Evolutionary conservation across 176 grass and related monocot species (phyloP).

Genomic region (Aegilops umbellulata): DNA sequence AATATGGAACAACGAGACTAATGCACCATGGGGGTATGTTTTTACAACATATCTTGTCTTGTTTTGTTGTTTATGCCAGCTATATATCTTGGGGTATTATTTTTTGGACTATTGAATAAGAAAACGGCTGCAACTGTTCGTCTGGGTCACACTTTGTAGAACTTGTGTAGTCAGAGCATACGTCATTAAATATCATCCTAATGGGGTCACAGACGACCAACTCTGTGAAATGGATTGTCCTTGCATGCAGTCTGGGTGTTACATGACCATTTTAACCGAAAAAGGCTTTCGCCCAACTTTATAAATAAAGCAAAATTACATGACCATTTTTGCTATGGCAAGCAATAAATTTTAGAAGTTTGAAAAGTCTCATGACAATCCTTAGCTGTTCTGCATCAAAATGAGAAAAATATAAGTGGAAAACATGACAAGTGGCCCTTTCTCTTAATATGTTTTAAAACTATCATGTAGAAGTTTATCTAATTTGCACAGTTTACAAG

Average conservation of each 20-base stretch:
- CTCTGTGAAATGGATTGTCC: constrained; percentile 3
- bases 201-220: not conserved
- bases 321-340: not conserved
- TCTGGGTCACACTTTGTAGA: not conserved
- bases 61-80: not conserved
- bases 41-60: constrained; percentile 27
- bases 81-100: constrained; percentile 15
- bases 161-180: not conserved
- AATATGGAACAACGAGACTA: constrained; percentile 76
- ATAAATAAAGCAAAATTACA: too few relatives aligned
- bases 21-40: constrained; percentile 75
- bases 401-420: not conserved
- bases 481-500: not conserved
- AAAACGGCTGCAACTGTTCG: constrained; percentile 5
- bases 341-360: not conserved
- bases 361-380: not conserved
- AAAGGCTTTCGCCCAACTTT: too few relatives aligned
- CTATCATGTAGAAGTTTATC: not conserved
- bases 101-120: not conserved
- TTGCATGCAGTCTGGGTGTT: not conserved
- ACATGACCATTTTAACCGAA: not conserved
- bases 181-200: not conserved
- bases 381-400: not conserved
- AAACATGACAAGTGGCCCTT: not conserved
- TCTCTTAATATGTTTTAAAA: constrained; percentile 12